A percentile compares a stretch with the other conserved stretches of the same genome.
Conservation (phyloP, 148 eudicot genomes). For the Chenopodium quinoa region DNA sequence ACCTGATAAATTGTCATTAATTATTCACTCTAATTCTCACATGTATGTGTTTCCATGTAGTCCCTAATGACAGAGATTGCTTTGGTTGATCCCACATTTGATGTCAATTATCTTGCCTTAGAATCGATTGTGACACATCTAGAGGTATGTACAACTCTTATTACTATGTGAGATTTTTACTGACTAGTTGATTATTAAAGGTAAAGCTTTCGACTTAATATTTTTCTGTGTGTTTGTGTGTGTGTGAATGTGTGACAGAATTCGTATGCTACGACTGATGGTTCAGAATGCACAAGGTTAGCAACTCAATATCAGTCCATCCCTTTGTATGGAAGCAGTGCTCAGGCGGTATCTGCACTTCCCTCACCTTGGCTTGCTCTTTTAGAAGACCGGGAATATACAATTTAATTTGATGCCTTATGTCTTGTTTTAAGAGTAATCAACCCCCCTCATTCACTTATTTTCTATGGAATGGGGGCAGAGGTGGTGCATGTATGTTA, state of each 20-base stretch:
- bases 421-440: not conserved
- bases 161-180: not conserved
- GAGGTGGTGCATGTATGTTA: not conserved
- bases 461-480: not conserved
- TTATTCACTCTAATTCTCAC: no score
- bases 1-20: no score
- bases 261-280: not conserved
- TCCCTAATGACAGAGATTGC: not conserved
- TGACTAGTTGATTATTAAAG: not conserved
- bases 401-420: not conserved
- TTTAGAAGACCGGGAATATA: not conserved
- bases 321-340: not conserved
- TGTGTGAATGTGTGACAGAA: not conserved
- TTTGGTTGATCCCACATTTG: slow-evolving; percentile 2
- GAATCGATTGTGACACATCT: not conserved
- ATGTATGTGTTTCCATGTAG: slow-evolving; percentile 1
- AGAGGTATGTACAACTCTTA: not conserved
- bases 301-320: not conserved
- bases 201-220: not conserved
- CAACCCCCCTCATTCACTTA: not conserved
- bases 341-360: not conserved
- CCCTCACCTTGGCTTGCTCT: slow-evolving; percentile 5
- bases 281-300: not conserved
- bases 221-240: no score
- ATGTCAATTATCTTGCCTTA: not conserved